Conservation (phyloP, 169 alveolate genomes). For the Blepharisma undulans region DNA sequence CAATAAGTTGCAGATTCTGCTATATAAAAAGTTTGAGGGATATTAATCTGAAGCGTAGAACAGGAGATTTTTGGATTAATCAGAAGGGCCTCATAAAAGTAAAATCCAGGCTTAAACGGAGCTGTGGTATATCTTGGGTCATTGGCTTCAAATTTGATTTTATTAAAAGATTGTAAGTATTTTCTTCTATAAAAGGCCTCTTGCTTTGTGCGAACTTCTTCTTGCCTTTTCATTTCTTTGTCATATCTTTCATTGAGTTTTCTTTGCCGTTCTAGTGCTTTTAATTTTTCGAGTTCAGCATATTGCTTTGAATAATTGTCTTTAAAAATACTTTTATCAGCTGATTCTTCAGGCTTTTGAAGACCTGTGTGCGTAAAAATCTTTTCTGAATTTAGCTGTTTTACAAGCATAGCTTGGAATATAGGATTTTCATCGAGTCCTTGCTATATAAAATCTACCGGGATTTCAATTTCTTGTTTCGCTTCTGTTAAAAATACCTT, state of each 20-base stretch:
- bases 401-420: background rate
- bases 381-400: background rate
- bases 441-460: background rate
- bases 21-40: conserved; percentile 15
- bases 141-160: background rate
- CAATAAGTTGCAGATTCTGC: background rate
- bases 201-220: background rate
- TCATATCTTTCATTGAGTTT: background rate
- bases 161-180: background rate
- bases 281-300: background rate
- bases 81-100: background rate
- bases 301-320: background rate
- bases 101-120: conserved; percentile 25
- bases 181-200: background rate
- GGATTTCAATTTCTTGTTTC: background rate
- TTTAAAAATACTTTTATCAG: background rate
- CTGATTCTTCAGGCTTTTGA: background rate
- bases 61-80: background rate
- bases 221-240: background rate
- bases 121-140: background rate
- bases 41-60: background rate
- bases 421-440: conserved; percentile 3
- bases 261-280: background rate
- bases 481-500: conserved; percentile 19
- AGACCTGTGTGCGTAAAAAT: background rate